Percentiles rank a stretch among this genome's conserved stretches.
Evolutionary conservation across 2,329 filamentous ascomycete species (phyloP).

Genomic region (Colletotrichum nymphaeae): DNA sequence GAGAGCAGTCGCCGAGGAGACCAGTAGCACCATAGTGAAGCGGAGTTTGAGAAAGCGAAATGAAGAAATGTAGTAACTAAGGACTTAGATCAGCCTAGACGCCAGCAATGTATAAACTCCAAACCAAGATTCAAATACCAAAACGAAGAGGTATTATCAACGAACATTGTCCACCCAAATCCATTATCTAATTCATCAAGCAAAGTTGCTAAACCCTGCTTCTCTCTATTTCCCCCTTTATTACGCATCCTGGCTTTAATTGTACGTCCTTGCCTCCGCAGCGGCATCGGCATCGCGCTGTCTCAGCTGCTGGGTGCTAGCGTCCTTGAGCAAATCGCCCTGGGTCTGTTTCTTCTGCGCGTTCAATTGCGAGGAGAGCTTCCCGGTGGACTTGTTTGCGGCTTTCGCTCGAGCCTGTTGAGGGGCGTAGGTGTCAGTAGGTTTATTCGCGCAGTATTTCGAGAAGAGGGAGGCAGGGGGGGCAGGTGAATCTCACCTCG

Average conservation of each 20-base stretch:
- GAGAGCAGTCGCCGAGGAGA: neutral
- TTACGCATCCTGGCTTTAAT: slow-evolving; percentile 45
- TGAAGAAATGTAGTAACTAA: neutral
- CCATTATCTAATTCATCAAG: neutral
- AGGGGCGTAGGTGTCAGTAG: neutral
- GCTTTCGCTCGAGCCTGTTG: slow-evolving; percentile 75
- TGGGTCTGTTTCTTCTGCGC: slow-evolving; percentile 82
- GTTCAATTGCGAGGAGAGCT: slow-evolving; percentile 76
- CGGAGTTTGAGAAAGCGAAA: neutral
- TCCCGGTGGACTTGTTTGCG: slow-evolving; percentile 69
- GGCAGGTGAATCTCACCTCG: slow-evolving; percentile 69
- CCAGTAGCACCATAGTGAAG: neutral
- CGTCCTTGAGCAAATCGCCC: slow-evolving; percentile 73
- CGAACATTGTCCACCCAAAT: neutral
- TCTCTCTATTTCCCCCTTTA: neutral
- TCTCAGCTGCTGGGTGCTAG: slow-evolving; percentile 73
- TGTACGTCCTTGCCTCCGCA: slow-evolving; percentile 43
- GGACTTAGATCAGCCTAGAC: neutral
- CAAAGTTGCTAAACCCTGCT: slow-evolving; percentile 1
- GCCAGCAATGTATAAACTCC: neutral
- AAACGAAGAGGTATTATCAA: slow-evolving; percentile 1
- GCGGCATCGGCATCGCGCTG: slow-evolving; percentile 76
- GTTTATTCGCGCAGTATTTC: neutral
- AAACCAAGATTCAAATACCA: neutral
- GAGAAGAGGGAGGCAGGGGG: slow-evolving; percentile 9